Base-by-base conservation (phyloP, 176 grass and related monocot species). In the Triticum monococcum region DNA sequence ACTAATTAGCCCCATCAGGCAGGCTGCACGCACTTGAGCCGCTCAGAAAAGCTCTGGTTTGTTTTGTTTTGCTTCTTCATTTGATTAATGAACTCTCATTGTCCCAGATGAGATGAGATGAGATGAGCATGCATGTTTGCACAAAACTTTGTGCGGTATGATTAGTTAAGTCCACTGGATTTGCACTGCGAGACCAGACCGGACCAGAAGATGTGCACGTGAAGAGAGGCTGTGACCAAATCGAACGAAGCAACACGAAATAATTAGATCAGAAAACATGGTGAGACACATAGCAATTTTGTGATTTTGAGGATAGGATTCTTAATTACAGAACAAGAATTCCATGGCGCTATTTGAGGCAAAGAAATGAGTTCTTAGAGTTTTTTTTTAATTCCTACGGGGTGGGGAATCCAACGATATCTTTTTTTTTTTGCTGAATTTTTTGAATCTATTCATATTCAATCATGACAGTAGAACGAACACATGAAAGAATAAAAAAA, bases 1-100 rank as follows among this genome's bases (percentile, higher is more conserved):
- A 85, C 88, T 89, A 67, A 89, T 89, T 81, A 81, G 60, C 68
- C 77, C 68, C 83, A 89, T 84, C 78, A 67, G 76, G 57, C 13
- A 16, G 5, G 36, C 28, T 12, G 41, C 68, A 73, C 40, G 81
- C 64, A 80, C 76, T 86, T 71, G 76, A 72, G 41, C 57, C 54
- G 31, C 54, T 72, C 2, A 16, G 56, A 85, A 89, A 89, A 74
- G 81, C 5, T 62, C 32, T 14, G 8, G 11, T 26, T 79, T 78
- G 45, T 33, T 18, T 26, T 1, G 68, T 72, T 75, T 25, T 67
- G 28, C 10, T 16, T 24, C 71, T 22, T 46, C 67, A 11, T 77
- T 79, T 64, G 52, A 79, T 71, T 20, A 9, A 59, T 25, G 71
- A 16, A 48, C 30, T 68, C 61, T 63, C 56, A 17, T 8, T 17